Percentiles rank a stretch among this genome's conserved stretches.
Evolutionary conservation across 2,329 filamentous ascomycete species (phyloP).

Genomic region (Nigrospora oryzae): DNA sequence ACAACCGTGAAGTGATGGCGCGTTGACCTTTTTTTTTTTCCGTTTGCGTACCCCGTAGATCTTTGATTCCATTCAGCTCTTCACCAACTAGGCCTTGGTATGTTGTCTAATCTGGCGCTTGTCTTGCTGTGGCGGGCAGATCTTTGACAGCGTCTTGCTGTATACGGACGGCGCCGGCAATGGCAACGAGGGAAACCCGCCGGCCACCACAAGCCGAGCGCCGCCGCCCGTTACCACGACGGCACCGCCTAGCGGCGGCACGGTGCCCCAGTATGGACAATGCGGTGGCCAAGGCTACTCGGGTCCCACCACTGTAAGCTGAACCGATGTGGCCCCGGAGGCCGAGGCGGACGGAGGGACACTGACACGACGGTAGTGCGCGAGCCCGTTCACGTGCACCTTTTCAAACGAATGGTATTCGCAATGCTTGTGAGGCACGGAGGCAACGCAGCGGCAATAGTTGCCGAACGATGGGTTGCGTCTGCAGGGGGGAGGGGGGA

Average conservation of each 20-base stretch:
- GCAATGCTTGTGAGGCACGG: no score
- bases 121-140: not conserved
- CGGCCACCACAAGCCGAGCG: not conserved
- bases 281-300: conserved; percentile 1
- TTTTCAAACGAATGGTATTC: conserved; percentile 3
- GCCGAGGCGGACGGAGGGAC: not conserved
- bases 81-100: conserved; percentile 5
- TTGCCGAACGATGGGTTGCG: no score
- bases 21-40: not conserved
- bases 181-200: not conserved
- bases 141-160: not conserved
- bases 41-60: conserved; percentile 9
- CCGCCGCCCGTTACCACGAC: not conserved
- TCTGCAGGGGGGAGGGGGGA: no score
- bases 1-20: not conserved
- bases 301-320: conserved; percentile 1
- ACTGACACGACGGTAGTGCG: not conserved
- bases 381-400: conserved; percentile 1
- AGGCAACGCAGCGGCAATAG: no score
- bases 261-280: conserved; percentile 1
- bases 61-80: conserved; percentile 25
- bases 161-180: not conserved
- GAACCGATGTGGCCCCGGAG: not conserved
- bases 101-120: not conserved
- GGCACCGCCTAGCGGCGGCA: not conserved